Evolutionary conservation across 371 early-diverging fungal genomes (phyloP).

Genomic region (Apophysomyces trapeziformis): DNA sequence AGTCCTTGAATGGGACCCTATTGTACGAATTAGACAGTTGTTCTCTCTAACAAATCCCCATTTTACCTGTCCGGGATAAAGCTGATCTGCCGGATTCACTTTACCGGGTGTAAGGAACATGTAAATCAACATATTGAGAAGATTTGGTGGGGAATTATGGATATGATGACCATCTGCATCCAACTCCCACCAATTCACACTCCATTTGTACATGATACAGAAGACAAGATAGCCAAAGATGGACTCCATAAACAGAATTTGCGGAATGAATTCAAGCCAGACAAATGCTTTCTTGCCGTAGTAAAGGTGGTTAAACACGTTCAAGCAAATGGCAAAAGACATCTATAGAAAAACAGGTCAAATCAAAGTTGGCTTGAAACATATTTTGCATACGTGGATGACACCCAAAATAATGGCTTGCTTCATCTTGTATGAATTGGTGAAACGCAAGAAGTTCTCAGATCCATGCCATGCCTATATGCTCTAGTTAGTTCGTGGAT

Average conservation of each 20-base stretch:
- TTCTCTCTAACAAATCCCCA: background rate
- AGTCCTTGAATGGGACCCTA: slow-evolving; percentile 85
- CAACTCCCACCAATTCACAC: slow-evolving; percentile 83
- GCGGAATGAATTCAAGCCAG: slow-evolving; percentile 92
- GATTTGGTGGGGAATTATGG: slow-evolving; percentile 84
- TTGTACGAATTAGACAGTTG: background rate
- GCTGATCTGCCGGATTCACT: slow-evolving; percentile 70
- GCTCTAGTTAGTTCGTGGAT: background rate
- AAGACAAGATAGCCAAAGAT: slow-evolving; percentile 97
- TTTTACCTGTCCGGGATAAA: slow-evolving; percentile 88
- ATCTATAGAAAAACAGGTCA: slow-evolving; percentile 57
- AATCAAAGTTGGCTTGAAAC: background rate
- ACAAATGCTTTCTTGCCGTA: slow-evolving; percentile 85
- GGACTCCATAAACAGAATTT: slow-evolving; percentile 90
- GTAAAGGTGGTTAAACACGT: slow-evolving; percentile 91
- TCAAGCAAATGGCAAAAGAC: slow-evolving; percentile 93
- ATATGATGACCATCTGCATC: slow-evolving; percentile 71
- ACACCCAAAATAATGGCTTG: slow-evolving; percentile 98
- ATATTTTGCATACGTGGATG: slow-evolving; percentile 69
- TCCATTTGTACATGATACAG: slow-evolving; percentile 98
- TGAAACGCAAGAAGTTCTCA: slow-evolving; percentile 92
- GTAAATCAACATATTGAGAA: slow-evolving; percentile 98
- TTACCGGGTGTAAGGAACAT: slow-evolving; percentile 98
- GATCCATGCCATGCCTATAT: slow-evolving; percentile 92
- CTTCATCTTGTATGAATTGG: slow-evolving; percentile 99